These are phyloP conservation scores for Nakaseomyces kungkrabaensis DNA, from an alignment of 1,139 yeast genomes.

Conservation along the genomic window DNA sequence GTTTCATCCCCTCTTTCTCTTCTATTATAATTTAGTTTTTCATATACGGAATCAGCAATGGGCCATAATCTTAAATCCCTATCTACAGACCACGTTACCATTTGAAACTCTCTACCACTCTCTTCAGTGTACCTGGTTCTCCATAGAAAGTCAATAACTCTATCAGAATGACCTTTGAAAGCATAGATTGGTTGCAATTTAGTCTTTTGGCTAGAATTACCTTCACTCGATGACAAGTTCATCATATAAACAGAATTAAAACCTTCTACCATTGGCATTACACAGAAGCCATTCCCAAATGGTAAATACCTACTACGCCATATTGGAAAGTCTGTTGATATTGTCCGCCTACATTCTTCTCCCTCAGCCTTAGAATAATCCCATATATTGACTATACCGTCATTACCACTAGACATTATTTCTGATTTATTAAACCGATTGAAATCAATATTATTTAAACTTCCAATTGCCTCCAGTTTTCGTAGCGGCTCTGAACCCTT, in stretches of 20 bases:
- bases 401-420: constrained; percentile 77
- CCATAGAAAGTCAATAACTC: constrained; percentile 85
- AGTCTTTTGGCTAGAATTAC: constrained; percentile 27
- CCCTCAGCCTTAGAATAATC: constrained; percentile 38
- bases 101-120: constrained; percentile 73
- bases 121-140: constrained; percentile 45
- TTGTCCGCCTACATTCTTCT: constrained; percentile 44
- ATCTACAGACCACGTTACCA: constrained; percentile 92
- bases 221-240: constrained; percentile 34
- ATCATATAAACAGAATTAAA: constrained; percentile 61
- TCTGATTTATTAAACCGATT: constrained; percentile 47
- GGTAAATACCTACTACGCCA: constrained; percentile 84
- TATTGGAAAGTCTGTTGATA: constrained; percentile 72
- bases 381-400: constrained; percentile 83
- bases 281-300: constrained; percentile 82
- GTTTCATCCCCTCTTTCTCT: constrained; percentile 33
- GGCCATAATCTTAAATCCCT: constrained; percentile 82
- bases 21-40: constrained; percentile 44
- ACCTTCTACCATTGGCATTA: constrained; percentile 89
- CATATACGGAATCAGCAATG: constrained; percentile 48
- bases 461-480: constrained; percentile 48
- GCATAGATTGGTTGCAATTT: constrained; percentile 49
- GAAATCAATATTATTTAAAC: constrained; percentile 85
- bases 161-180: constrained; percentile 75
- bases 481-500: constrained; percentile 70